Conservation (phyloP, 2,329 filamentous ascomycete genomes). For the Alternaria dauci region DNA sequence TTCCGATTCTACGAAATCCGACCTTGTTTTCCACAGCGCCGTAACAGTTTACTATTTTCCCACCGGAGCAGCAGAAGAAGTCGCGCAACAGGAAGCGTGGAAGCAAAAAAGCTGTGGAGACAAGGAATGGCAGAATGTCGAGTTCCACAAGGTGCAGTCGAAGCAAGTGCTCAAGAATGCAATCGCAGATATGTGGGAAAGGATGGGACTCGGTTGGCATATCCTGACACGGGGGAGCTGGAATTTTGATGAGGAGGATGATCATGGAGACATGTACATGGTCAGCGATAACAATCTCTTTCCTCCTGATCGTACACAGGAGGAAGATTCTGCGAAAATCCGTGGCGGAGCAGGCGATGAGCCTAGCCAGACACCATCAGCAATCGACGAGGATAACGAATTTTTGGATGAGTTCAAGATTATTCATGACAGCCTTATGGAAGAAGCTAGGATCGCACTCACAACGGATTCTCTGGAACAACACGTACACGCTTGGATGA, state of each 20-base stretch:
- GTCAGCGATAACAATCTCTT: slow-evolving; percentile 5
- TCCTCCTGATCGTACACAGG: background rate
- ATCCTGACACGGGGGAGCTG: slow-evolving; percentile 7
- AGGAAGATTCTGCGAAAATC: background rate
- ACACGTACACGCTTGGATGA: slow-evolving; percentile 7
- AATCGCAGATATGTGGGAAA: slow-evolving; percentile 8
- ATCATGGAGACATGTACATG: slow-evolving; percentile 22
- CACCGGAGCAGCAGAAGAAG: background rate
- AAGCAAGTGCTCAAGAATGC: slow-evolving; percentile 24
- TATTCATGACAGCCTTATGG: slow-evolving; percentile 2
- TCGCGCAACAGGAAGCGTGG: background rate
- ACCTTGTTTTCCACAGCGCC: slow-evolving; percentile 13
- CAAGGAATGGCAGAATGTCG: background rate
- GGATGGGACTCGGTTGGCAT: slow-evolving; percentile 2
- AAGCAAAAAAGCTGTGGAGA: background rate
- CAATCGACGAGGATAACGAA: background rate
- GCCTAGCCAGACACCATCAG: background rate
- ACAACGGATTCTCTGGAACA: background rate
- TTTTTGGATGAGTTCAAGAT: background rate
- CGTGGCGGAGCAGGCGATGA: background rate
- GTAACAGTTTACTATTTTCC: slow-evolving; percentile 8
- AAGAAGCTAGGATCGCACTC: background rate
- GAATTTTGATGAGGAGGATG: slow-evolving; percentile 1
- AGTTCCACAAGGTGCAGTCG: slow-evolving; percentile 13
- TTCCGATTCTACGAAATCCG: slow-evolving; percentile 1